Base-by-base conservation (phyloP, 345 rosid species). In the Orychophragmus violaceus region DNA sequence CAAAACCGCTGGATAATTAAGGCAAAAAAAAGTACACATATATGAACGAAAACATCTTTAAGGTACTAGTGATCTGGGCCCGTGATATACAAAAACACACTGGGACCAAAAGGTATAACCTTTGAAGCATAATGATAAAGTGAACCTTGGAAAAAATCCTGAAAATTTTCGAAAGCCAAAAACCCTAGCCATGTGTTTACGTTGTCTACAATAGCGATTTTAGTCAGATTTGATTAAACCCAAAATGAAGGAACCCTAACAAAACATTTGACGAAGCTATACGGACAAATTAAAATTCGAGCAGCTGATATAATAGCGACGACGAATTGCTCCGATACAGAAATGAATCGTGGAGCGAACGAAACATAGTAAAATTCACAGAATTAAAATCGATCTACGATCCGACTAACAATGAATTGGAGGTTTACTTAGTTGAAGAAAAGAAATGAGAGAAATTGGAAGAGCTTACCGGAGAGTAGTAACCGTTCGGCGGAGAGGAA, bases 181-280 rank as follows among this genome's bases (percentile, higher is more conserved):
- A 72, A 41, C 71, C 71, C 71, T 58, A 59, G 29, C 12, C 21
- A 49, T 57, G 24, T 19, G 27, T 56, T 27, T 23, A 54, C 24
- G 52, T 53, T 54, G 35, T 44, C 62, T 42, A 25, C 39, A 46
- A 33, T 8, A 54, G 24, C 27, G 1, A 3, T 2, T 12, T 0
- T 2, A 30, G 46, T 29, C 46, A 39, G 67, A 71, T 33, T 19
- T 71, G 24, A 63, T 18, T 27, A 23, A 33, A 35, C 22, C 17
- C 3, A 37, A 37, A 48, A 50, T 3, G 3, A 59, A 59, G 5
- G 18, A 50, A 13, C 24, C 41, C 22, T 5, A 52, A 10, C 29
- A 21, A 51, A 50, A 14, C 17, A 17, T 41, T 62, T 19, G 0
- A 55, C 39, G 17, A 35, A 25, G 3, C 3, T 8, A 46, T 6